Evolutionary conservation across 169 alveolate genomes (phyloP), one percentile per base, ranked within the genome.

Genomic region (Theileria annulata): DNA sequence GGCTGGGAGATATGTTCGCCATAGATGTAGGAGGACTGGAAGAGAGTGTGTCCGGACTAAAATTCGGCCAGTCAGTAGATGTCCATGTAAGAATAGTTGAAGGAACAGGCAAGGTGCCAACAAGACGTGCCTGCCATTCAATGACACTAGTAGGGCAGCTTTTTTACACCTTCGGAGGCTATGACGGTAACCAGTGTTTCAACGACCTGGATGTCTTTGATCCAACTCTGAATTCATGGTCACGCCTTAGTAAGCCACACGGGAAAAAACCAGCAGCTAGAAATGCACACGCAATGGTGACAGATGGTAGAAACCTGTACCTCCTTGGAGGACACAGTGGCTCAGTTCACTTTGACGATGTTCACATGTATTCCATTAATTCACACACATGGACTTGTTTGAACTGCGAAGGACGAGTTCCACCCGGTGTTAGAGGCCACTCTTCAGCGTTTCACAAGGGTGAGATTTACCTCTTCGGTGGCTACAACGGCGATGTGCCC

Each of bases 251-350:
- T 75, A 84, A 78, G 63, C 90, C 92, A 23, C 71, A 71, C 31
- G 91, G 91, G 6, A 72, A 88, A 59, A 89, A 87, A 59, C 94
- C 94, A 13, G 66, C 71, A 15, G 71, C 86, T n/a, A 80, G 94
- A 69, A 89, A 87, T 56, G 94, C 92, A 3, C 94, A 89, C 60
- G 79, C 86, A 56, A 77, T 87, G 75, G 84, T 89, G 28, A 71
- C 94, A 17, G 90, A 82, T 47, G 90, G 91, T 28, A 71, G 64
- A 30, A 30, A 72, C 68, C 56, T 89, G 51, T 88, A 77, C 79
- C 66, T 89, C 74, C 79, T 62, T 23, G 94, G 94, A 3, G 94
- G 94, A 19, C 92, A 89, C 69, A 54, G 92, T 10, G 94, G 94
- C 25, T 77, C 80, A 30, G 75, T 70, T 21, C 88, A 87, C 79